A percentile compares a stretch with the other conserved stretches of the same genome.
Evolutionary conservation across 139 green algal species (phyloP).

Genomic region (Penium margaritaceum): DNA sequence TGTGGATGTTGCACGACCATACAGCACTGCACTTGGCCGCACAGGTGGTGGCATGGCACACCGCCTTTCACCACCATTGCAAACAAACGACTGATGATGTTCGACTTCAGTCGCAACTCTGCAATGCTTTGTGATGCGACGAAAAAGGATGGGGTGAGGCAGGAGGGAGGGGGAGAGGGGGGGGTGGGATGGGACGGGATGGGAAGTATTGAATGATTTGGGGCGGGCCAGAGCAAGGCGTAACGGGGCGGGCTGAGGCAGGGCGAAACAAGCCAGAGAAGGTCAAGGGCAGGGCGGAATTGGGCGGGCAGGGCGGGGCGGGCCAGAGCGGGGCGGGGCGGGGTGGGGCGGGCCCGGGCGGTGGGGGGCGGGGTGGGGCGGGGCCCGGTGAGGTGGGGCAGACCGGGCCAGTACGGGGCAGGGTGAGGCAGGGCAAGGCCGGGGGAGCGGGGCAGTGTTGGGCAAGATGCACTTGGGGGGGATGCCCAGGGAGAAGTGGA

Average conservation of each 20-base stretch:
- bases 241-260: background rate
- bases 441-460: background rate
- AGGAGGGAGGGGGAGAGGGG: background rate
- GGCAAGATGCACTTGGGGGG: no score
- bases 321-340: background rate
- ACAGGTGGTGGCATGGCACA: no score
- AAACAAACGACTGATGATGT: no score
- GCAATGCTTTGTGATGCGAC: no score
- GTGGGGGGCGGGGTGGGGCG: no score
- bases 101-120: no score
- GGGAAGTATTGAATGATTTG: background rate
- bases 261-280: no score
- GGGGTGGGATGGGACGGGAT: background rate
- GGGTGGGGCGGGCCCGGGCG: no score
- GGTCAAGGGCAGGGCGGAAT: background rate
- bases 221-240: background rate
- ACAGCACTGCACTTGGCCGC: no score
- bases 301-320: background rate
- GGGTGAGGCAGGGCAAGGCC: background rate
- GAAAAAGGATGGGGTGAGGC: background rate
- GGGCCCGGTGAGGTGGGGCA: background rate
- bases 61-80: no score
- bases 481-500: no score
- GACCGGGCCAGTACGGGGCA: background rate
- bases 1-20: no score